Conservation (phyloP, 1,139 yeast genomes). For the Yamadazyma trypodendri region DNA sequence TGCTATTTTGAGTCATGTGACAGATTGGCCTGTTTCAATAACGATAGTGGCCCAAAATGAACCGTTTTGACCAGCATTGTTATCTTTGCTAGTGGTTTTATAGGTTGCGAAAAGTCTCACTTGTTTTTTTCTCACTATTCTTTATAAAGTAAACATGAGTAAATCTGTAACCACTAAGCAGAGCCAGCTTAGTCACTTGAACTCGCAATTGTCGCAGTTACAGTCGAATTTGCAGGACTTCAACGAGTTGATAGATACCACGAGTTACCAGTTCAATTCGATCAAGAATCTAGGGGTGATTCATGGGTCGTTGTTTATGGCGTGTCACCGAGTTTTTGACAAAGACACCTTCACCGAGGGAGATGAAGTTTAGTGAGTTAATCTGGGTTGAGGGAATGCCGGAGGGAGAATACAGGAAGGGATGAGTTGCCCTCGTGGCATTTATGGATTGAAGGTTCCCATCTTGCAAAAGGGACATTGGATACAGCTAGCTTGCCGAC, state of each 20-base stretch:
- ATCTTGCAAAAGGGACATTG: too few relatives aligned
- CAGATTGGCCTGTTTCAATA: too few relatives aligned
- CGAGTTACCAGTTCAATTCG: constrained; percentile 55
- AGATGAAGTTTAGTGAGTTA: too few relatives aligned
- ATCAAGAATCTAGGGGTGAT: constrained; percentile 58
- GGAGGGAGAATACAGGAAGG: too few relatives aligned
- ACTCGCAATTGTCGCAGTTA: constrained; percentile 61
- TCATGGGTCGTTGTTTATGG: constrained; percentile 66
- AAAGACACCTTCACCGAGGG: constrained; percentile 33
- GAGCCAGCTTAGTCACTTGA: constrained; percentile 58
- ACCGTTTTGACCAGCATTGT: too few relatives aligned
- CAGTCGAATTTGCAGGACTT: constrained; percentile 60
- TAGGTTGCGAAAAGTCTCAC: constrained; percentile 1
- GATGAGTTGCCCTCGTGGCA: too few relatives aligned
- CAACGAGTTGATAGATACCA: constrained; percentile 52
- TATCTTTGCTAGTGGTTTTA: too few relatives aligned
- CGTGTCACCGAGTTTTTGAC: constrained; percentile 61
- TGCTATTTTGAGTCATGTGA: too few relatives aligned
- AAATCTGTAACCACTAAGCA: constrained; percentile 25
- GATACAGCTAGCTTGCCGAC: too few relatives aligned
- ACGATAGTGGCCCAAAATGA: too few relatives aligned
- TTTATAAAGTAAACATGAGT: constrained; percentile 1
- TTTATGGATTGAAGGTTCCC: too few relatives aligned
- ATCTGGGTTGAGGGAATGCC: too few relatives aligned
- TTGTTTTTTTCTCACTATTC: background rate